A percentile compares a stretch with the other conserved stretches of the same genome.
phyloP scores from a whole-genome alignment of 2,329 filamentous ascomycete species.

The Aspergillus novofumigatus region DNA sequence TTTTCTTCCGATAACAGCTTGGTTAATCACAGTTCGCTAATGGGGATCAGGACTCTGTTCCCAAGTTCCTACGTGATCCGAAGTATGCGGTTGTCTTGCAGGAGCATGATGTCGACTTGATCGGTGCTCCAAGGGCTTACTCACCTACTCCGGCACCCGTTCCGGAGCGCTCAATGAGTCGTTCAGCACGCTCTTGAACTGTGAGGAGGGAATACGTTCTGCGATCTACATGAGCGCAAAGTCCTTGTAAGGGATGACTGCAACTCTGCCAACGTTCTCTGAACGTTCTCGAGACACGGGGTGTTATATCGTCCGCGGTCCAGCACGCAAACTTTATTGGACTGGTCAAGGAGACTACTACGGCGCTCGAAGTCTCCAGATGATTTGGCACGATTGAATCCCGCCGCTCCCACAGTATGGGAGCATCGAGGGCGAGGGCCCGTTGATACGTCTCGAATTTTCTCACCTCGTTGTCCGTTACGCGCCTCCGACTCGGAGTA shows the following conservation, averaged over 20 bases:
- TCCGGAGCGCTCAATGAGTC: constrained; percentile 43
- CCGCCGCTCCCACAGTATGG: neutral
- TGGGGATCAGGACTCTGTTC: constrained; percentile 55
- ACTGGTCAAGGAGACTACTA: neutral
- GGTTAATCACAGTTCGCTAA: constrained; percentile 12
- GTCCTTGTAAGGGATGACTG: neutral
- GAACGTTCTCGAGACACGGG: neutral
- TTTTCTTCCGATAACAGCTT: neutral
- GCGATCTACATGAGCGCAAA: constrained; percentile 1
- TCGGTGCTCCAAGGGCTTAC: constrained; percentile 36
- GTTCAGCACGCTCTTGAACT: constrained; percentile 37
- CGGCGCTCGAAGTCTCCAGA: neutral
- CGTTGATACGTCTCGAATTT: constrained; percentile 10
- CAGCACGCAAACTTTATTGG: neutral
- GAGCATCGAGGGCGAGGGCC: neutral
- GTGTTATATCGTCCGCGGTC: neutral
- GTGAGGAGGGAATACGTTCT: constrained; percentile 8
- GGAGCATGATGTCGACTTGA: constrained; percentile 55
- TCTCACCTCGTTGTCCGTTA: constrained; percentile 4
- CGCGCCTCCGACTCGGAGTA: constrained; percentile 10
- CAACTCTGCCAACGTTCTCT: neutral
- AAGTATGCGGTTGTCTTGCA: constrained; percentile 57
- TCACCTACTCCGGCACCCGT: constrained; percentile 39
- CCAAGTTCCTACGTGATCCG: constrained; percentile 61
- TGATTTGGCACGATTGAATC: neutral